Percentiles rank a stretch among this genome's conserved stretches.
These are phyloP conservation scores for Galeopsis tetrahit DNA, from an alignment of 257 asterid species.

Conservation along the genomic window DNA sequence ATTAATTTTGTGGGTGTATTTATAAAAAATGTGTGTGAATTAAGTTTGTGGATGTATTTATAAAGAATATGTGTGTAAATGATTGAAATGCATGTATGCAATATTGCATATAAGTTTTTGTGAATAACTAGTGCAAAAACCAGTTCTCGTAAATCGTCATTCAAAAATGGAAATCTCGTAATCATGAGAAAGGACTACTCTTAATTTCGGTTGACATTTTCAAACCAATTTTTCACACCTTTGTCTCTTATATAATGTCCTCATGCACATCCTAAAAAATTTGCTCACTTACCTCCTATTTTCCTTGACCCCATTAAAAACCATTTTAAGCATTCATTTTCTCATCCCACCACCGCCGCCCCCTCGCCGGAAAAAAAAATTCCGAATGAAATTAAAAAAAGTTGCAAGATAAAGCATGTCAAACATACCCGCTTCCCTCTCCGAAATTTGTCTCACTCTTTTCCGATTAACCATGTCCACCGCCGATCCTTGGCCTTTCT, in stretches of 20 bases:
- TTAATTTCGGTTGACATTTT: conserved; percentile 31
- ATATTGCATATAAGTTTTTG: no score
- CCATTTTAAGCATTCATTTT: not conserved
- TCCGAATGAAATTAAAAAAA: conserved; percentile 37
- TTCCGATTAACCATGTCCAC: conserved; percentile 70
- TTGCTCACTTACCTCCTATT: conserved; percentile 6
- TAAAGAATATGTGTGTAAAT: no score
- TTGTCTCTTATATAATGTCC: conserved; percentile 1
- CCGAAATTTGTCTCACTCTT: conserved; percentile 58
- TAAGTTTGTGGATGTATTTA: no score
- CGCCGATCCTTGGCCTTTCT: conserved; percentile 87
- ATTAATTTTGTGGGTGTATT: no score
- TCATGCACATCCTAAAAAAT: conserved; percentile 1
- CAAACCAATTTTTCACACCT: conserved; percentile 28
- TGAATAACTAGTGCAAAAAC: no score
- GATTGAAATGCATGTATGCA: no score
- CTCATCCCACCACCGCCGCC: conserved; percentile 20
- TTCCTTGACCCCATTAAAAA: not conserved
- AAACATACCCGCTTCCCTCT: conserved; percentile 55
- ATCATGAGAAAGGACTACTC: not conserved
- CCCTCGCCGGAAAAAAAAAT: not conserved
- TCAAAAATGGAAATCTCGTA: not conserved
- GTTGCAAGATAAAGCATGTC: conserved; percentile 42
- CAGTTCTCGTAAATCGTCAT: not conserved
- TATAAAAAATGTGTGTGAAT: no score